Percentiles rank a stretch among this genome's conserved stretches.
Evolutionary conservation across 2,329 filamentous ascomycete species (phyloP).

Genomic region (Fusarium albidum): DNA sequence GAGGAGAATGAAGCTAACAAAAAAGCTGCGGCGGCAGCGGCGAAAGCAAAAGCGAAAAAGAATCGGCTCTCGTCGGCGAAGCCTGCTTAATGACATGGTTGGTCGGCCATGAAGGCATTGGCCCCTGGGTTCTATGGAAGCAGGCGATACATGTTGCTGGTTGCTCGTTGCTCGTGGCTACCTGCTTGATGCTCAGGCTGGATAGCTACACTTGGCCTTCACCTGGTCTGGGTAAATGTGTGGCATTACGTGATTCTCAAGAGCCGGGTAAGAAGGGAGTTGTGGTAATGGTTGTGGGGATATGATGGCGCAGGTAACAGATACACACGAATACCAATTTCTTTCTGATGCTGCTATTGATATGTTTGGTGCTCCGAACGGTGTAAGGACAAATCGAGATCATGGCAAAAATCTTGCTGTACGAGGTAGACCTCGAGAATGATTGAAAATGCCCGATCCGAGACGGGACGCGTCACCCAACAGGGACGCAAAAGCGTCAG

Average conservation of each 20-base stretch:
- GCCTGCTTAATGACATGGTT: slow-evolving; percentile 15
- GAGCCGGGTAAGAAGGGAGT: slow-evolving; percentile 20
- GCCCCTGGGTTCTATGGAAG: no score
- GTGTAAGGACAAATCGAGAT: no score
- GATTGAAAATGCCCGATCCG: no score
- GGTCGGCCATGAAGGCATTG: background rate
- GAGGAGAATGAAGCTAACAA: slow-evolving; percentile 54
- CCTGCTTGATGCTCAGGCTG: slow-evolving; percentile 11
- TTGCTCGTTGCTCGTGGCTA: background rate
- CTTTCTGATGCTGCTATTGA: slow-evolving; percentile 15
- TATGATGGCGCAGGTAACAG: slow-evolving; percentile 27
- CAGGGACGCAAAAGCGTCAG: no score
- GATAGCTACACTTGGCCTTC: slow-evolving; percentile 12
- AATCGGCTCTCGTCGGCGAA: slow-evolving; percentile 49
- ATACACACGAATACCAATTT: slow-evolving; percentile 32
- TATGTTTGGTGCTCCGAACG: no score
- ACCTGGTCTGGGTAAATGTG: slow-evolving; percentile 23
- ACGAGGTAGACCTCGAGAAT: no score
- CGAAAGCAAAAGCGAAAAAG: slow-evolving; percentile 55
- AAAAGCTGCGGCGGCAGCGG: slow-evolving; percentile 46
- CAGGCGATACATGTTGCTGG: background rate
- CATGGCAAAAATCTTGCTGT: no score
- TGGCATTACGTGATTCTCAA: slow-evolving; percentile 23
- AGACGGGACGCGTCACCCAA: no score
- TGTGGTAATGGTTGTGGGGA: slow-evolving; percentile 24